Conservation (phyloP, 129 eudicot genomes). For the Rutidosis leptorrhynchoides region DNA sequence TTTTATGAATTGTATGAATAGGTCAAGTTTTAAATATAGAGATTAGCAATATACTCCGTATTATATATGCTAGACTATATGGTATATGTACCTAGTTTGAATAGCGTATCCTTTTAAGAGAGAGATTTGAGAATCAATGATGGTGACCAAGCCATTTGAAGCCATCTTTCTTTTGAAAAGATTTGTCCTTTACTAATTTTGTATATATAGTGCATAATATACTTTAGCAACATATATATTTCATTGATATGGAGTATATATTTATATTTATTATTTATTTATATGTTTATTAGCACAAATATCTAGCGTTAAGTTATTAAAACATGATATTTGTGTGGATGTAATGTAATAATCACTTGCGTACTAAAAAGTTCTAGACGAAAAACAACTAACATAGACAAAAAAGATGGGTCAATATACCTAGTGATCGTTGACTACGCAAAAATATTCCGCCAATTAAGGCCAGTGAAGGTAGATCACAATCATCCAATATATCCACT, state of each 20-base stretch:
- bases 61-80: neutral
- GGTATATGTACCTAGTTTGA: constrained; percentile 5
- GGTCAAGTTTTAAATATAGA: neutral
- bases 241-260: too few relatives aligned
- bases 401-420: too few relatives aligned
- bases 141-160: constrained; percentile 15
- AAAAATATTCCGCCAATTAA: too few relatives aligned
- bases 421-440: too few relatives aligned
- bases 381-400: too few relatives aligned
- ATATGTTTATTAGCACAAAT: neutral
- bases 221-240: neutral
- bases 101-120: constrained; percentile 4
- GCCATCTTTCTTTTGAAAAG: constrained; percentile 5
- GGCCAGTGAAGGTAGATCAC: too few relatives aligned
- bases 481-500: too few relatives aligned
- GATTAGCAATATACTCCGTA: neutral
- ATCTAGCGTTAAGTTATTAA: neutral
- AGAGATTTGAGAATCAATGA: constrained; percentile 13
- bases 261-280: too few relatives aligned
- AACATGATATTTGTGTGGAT: too few relatives aligned
- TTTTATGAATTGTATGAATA: neutral
- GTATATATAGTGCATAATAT: neutral
- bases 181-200: neutral
- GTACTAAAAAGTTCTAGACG: too few relatives aligned
- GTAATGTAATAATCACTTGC: too few relatives aligned